Percentiles rank a stretch among this genome's conserved stretches.
phyloP scores from a whole-genome alignment of 2,329 filamentous ascomycete genomes.

The Penicillium sp. region DNA sequence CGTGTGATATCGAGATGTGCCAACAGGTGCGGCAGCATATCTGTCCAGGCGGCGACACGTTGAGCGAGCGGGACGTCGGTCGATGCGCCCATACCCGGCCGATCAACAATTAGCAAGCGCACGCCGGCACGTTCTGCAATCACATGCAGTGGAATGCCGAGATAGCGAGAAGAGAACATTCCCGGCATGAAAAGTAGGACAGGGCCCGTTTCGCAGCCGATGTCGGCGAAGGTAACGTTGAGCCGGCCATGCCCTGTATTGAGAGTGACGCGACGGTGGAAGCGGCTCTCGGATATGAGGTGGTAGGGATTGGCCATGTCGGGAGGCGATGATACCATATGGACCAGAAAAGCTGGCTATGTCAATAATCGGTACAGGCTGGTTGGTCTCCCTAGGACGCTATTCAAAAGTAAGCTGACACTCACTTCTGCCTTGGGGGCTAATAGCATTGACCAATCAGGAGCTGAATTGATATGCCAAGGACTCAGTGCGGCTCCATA shows the following conservation, averaged over 20 bases:
- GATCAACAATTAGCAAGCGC: constrained; percentile 27
- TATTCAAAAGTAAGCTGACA: no score
- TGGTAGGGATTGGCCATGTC: no score
- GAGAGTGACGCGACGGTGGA: constrained; percentile 24
- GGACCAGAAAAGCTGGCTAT: no score
- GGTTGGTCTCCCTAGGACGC: no score
- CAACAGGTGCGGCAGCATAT: constrained; percentile 43
- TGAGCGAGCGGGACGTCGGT: constrained; percentile 37
- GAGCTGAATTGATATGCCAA: no score
- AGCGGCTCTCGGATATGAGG: constrained; percentile 18
- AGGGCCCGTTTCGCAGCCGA: constrained; percentile 14
- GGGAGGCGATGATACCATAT: no score
- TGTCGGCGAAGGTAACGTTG: constrained; percentile 23
- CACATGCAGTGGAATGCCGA: constrained; percentile 20
- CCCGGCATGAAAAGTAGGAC: constrained; percentile 25
- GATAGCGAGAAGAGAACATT: constrained; percentile 30
- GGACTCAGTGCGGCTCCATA: no score
- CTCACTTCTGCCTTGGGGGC: no score
- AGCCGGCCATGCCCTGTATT: constrained; percentile 16
- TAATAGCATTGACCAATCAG: no score
- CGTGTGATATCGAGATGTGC: constrained; percentile 28
- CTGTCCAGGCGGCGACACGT: constrained; percentile 42
- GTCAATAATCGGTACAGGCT: no score
- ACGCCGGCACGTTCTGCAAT: constrained; percentile 25
- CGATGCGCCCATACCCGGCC: constrained; percentile 39